phyloP scores from a whole-genome alignment of 2,329 filamentous ascomycete species.

The Chaetoscypha palmicola region DNA sequence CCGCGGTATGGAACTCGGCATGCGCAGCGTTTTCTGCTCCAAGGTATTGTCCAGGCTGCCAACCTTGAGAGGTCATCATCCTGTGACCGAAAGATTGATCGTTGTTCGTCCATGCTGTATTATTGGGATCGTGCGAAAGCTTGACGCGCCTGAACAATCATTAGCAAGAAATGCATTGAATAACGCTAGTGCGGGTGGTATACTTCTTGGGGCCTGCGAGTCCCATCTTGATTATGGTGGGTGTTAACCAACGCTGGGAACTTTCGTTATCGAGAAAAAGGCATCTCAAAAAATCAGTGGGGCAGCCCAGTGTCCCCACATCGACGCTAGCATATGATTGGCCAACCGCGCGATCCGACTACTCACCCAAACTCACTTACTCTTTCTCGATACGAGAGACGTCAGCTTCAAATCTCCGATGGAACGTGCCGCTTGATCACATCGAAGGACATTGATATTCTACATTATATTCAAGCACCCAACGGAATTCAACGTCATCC shows the following conservation, averaged over 20 bases:
- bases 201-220: constrained; percentile 63
- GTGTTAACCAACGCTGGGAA: neutral
- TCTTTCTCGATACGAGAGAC: too few relatives aligned
- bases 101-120: constrained; percentile 84
- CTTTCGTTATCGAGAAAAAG: constrained; percentile 17
- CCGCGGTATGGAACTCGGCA: constrained; percentile 67
- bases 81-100: constrained; percentile 80
- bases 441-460: too few relatives aligned
- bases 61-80: constrained; percentile 82
- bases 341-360: constrained; percentile 1
- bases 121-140: constrained; percentile 88
- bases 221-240: constrained; percentile 46
- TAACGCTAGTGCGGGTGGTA: constrained; percentile 29
- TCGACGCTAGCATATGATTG: constrained; percentile 18
- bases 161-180: constrained; percentile 9
- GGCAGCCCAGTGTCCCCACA: too few relatives aligned
- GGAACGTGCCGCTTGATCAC: too few relatives aligned
- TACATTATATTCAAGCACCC: too few relatives aligned
- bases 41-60: constrained; percentile 77
- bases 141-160: constrained; percentile 50
- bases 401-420: neutral
- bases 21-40: constrained; percentile 73
- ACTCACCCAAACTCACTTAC: neutral
- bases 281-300: constrained; percentile 17
- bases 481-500: too few relatives aligned